Conservation (phyloP, 2,329 filamentous ascomycete species). For the Neonectria sp. region DNA sequence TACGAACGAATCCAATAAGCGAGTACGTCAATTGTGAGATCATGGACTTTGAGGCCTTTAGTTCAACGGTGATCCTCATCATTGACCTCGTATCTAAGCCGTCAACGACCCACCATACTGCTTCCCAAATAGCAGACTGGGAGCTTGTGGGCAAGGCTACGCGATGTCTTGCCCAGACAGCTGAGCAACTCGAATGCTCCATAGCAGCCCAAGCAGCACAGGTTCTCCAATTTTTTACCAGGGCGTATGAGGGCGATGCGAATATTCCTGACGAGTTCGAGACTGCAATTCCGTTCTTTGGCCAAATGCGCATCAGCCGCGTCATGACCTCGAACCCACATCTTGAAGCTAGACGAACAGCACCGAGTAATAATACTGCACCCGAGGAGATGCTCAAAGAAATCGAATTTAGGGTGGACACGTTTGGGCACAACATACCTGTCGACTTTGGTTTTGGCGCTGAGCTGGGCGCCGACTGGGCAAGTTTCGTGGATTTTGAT, state of each 20-base stretch:
- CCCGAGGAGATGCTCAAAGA: background rate
- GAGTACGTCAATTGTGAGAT: too few species aligned
- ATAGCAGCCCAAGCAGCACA: background rate
- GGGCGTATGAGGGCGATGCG: background rate
- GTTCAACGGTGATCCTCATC: too few species aligned
- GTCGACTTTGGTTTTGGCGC: background rate
- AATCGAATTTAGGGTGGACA: background rate
- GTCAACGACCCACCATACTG: too few species aligned
- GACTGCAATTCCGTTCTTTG: background rate
- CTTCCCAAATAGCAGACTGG: too few species aligned
- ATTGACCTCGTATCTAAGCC: too few species aligned
- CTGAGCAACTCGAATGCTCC: background rate
- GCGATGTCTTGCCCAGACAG: too few species aligned
- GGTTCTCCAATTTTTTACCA: background rate
- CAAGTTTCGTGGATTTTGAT: background rate
- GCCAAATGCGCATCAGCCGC: background rate
- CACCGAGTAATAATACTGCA: background rate
- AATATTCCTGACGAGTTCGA: background rate
- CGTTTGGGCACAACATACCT: background rate
- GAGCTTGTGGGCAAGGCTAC: too few species aligned
- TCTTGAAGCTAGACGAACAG: background rate
- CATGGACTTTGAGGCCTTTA: too few species aligned
- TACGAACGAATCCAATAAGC: too few species aligned
- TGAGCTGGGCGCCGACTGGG: background rate
- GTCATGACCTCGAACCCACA: background rate